phyloP scores from a whole-genome alignment of 2,329 filamentous ascomycete genomes.

The Sclerotinia trifoliorum region DNA sequence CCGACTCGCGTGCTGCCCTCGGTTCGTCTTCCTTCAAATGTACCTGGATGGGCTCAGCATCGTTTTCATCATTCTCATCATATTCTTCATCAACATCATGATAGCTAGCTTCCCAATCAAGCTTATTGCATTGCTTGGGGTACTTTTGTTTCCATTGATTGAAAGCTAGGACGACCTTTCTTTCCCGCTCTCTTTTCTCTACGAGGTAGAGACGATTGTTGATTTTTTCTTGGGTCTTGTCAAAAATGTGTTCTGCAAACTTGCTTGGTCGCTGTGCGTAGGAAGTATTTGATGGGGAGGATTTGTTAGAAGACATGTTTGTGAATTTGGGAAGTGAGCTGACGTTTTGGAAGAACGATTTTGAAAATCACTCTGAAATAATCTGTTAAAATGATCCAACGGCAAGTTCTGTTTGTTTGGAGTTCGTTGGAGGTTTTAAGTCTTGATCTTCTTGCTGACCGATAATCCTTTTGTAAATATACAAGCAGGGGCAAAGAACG shows the following conservation, averaged over 20 bases:
- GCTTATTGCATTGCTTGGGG: neutral
- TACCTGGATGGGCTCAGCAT: neutral
- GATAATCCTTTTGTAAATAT: neutral
- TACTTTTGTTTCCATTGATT: neutral
- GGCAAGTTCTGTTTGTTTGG: neutral
- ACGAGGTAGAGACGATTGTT: neutral
- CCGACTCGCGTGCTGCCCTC: fast-evolving
- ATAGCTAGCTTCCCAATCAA: neutral
- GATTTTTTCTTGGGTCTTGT: neutral
- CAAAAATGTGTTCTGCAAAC: neutral
- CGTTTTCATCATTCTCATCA: neutral
- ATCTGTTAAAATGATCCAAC: too few relatives aligned
- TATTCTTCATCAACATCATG: neutral
- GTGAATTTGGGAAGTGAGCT: neutral
- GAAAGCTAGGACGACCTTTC: neutral
- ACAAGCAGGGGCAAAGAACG: too few relatives aligned
- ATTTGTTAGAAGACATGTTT: neutral
- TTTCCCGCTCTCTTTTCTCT: neutral
- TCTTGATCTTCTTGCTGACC: neutral
- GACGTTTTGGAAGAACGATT: neutral
- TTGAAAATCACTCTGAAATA: too few relatives aligned
- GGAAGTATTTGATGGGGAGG: neutral
- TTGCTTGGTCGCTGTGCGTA: neutral
- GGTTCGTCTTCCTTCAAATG: neutral
- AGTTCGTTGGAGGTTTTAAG: neutral